These are phyloP conservation scores for Neonectria coccinea DNA, from an alignment of 2,329 filamentous ascomycete genomes.

Conservation along the genomic window DNA sequence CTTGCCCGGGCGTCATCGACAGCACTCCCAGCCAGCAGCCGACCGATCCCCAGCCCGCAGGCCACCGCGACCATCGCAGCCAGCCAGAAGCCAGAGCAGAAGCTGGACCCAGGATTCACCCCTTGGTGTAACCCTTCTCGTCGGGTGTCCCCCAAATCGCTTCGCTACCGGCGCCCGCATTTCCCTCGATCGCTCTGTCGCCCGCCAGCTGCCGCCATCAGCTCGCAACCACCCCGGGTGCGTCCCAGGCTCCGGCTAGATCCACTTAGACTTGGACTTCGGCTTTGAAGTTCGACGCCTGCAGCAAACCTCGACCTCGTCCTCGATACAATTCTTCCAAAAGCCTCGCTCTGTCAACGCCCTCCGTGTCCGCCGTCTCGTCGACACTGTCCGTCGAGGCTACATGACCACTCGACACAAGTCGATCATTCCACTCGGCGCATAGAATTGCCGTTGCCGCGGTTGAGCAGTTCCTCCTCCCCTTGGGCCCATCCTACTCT, in stretches of 20 bases:
- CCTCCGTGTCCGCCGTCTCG: not conserved
- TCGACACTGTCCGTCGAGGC: not conserved
- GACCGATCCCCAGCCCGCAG: conserved; percentile 23
- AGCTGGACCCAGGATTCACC: conserved; percentile 10
- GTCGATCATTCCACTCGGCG: conserved; percentile 2
- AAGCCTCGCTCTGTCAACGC: not conserved
- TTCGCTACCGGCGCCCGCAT: conserved; percentile 19
- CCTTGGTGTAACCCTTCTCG: conserved; percentile 21
- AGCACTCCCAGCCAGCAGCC: not conserved
- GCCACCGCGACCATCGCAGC: conserved; percentile 21
- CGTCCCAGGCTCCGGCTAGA: conserved; percentile 2
- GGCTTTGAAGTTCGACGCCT: not conserved
- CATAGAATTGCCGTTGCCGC: not conserved
- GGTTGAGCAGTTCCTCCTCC: not conserved
- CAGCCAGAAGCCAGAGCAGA: conserved; percentile 7
- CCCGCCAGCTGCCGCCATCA: conserved; percentile 20
- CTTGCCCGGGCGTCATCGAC: not conserved
- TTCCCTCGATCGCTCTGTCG: conserved; percentile 22
- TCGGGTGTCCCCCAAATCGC: conserved; percentile 15
- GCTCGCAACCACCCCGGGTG: conserved; percentile 14
- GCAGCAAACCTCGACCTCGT: not conserved
- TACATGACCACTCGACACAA: conserved; percentile 18
- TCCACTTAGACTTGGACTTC: conserved; percentile 4
- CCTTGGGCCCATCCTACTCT: not conserved
- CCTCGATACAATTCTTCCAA: not conserved